Conservation (phyloP, 78 protist species). For the Dictyostelium intermedium region DNA sequence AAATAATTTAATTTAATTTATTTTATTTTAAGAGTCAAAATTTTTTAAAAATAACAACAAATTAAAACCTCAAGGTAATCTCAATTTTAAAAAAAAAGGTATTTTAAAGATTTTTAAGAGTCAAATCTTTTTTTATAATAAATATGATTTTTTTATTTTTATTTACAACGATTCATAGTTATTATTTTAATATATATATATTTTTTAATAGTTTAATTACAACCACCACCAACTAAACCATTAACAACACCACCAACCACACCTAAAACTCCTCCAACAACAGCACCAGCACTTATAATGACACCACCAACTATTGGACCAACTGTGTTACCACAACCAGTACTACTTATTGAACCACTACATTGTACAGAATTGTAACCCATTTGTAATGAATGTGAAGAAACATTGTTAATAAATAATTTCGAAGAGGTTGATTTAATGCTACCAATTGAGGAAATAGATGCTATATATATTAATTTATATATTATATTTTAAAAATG, state of each 20-base stretch:
- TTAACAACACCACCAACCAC: background rate
- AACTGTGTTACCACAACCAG: background rate
- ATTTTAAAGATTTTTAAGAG: no score
- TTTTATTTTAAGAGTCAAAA: no score
- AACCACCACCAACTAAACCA: background rate
- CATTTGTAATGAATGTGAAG: background rate
- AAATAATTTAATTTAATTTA: no score
- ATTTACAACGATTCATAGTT: background rate
- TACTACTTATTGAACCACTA: background rate
- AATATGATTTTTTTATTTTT: background rate
- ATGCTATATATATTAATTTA: background rate
- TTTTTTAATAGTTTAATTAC: background rate
- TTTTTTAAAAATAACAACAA: no score
- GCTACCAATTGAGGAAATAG: background rate
- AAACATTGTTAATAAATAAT: background rate
- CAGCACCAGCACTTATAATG: background rate
- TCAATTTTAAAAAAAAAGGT: background rate
- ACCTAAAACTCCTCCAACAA: background rate
- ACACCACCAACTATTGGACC: background rate
- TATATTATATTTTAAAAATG: background rate
- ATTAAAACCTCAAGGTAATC: no score
- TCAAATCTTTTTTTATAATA: background rate
- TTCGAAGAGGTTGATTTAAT: background rate
- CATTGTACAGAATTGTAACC: background rate
- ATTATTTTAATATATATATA: background rate